Evolutionary conservation across 805 yeast species (phyloP), one percentile per base, ranked within the genome.

Genomic region (Nakazawaea peltata): DNA sequence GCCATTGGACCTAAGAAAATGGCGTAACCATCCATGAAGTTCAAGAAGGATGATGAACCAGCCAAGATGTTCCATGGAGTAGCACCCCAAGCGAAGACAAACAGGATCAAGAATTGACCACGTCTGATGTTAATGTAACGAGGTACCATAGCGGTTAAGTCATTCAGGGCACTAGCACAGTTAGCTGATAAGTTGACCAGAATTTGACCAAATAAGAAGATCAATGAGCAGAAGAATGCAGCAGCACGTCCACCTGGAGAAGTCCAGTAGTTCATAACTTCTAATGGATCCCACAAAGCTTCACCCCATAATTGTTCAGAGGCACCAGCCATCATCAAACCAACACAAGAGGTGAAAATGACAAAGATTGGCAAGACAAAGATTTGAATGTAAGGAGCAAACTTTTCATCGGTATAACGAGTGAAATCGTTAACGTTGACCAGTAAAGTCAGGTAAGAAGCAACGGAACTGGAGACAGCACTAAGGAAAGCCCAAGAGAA

Each of bases 131-230:
- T 76, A 45, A 77, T 53, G 56, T 63, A 75, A 32, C 67, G 65
- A 5, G 83, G 83, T 39, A 73, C 63, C 46, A 74, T 52, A 1
- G 75, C 65, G 5, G 77, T 59, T 41, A 72, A 59, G 46, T 76
- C 83, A 13, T 75, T 74, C 32, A 76, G 75, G 39, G 71, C 71
- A 3, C 77, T 64, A 30, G 75, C 62, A 10, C 77, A 71, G 48
- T 76, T 76, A 25, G 81, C 81, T 5, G 77, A 60, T 26, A 63
- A 48, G 41, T 63, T 62, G 14, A 65, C 62, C 38, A 64, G 67
- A 40, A 63, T 50, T 43, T 59, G 65, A n/a, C 47, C 45, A 33
- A 46, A 31, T 36, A 42, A 39, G 43, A 45, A 48, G 4, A 44
- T 40, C 18, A 44, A 11, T 34, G 41, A 38, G 5, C 41, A 29